phyloP scores from a whole-genome alignment of 2,329 filamentous ascomycete species.

The Rutstroemia sp. region DNA sequence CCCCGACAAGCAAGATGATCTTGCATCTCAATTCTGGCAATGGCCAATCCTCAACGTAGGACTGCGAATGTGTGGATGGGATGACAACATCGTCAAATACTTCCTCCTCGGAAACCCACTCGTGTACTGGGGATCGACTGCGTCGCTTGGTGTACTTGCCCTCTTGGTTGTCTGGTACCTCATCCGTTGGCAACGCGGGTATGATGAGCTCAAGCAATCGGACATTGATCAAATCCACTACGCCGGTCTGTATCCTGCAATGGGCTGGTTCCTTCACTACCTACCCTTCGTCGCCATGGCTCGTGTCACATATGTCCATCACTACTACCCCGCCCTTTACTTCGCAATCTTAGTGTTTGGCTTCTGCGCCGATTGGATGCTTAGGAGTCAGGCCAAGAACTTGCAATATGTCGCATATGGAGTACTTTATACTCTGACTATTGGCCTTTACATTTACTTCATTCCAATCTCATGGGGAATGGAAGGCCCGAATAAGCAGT shows the following conservation, averaged over 20 bases:
- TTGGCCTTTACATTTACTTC: conserved; percentile 84
- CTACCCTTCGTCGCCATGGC: conserved; percentile 96
- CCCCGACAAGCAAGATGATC: conserved; percentile 96
- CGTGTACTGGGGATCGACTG: conserved; percentile 91
- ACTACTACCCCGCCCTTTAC: conserved; percentile 98
- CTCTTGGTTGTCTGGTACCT: conserved; percentile 75
- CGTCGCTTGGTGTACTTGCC: conserved; percentile 65
- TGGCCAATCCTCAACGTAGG: conserved; percentile 95
- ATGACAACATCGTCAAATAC: conserved; percentile 92
- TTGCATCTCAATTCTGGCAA: conserved; percentile 96
- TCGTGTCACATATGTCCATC: conserved; percentile 96
- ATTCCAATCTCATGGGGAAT: conserved; percentile 95
- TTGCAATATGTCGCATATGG: conserved; percentile 65
- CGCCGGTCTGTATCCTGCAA: conserved; percentile 79
- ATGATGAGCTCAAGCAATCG: conserved; percentile 66
- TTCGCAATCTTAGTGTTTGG: conserved; percentile 88
- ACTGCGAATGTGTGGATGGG: conserved; percentile 98
- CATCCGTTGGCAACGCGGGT: conserved; percentile 93
- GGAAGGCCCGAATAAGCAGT: conserved; percentile 75
- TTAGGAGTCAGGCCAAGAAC: conserved; percentile 55
- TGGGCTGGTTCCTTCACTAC: conserved; percentile 96
- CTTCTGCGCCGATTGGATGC: conserved; percentile 81
- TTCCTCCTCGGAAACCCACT: conserved; percentile 95
- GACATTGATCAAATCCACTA: conserved; percentile 96
- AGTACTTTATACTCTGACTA: conserved; percentile 63